Evolutionary conservation across 345 rosid species (phyloP).

Genomic region (Moricandia moricandioides): DNA sequence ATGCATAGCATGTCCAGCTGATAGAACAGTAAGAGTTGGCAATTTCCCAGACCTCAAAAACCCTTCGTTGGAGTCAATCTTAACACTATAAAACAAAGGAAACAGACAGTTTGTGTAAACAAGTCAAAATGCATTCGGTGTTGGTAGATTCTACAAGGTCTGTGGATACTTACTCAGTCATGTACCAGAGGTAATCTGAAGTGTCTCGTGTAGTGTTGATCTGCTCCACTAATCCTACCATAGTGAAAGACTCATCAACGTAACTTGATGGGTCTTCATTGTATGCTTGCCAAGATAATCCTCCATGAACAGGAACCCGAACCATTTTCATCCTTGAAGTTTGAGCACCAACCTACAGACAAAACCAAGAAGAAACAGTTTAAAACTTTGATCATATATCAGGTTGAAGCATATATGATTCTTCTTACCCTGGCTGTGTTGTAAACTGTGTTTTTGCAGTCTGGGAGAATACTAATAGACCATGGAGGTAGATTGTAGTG

Average conservation of each 20-base stretch:
- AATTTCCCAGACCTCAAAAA: constrained; percentile 52
- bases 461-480: constrained; percentile 98
- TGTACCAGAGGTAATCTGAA: constrained; percentile 95
- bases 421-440: constrained; percentile 92
- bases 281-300: constrained; percentile 92
- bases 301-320: constrained; percentile 71
- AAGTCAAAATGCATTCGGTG: neutral
- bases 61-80: constrained; percentile 50
- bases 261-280: constrained; percentile 66
- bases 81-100: constrained; percentile 36
- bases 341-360: constrained; percentile 78
- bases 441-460: constrained; percentile 95
- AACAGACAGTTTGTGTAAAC: neutral
- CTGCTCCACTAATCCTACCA: constrained; percentile 91
- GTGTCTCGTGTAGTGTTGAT: constrained; percentile 86
- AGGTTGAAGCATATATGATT: neutral
- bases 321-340: constrained; percentile 82
- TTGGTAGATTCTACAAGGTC: constrained; percentile 1
- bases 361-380: constrained; percentile 22
- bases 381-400: neutral
- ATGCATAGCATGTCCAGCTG: constrained; percentile 96
- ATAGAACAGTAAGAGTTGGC: constrained; percentile 61
- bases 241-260: constrained; percentile 64
- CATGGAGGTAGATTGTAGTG: constrained; percentile 97
- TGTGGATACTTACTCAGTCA: constrained; percentile 77